Evolutionary conservation across 2,329 filamentous ascomycete genomes (phyloP).

Genomic region (Fusarium hostae): DNA sequence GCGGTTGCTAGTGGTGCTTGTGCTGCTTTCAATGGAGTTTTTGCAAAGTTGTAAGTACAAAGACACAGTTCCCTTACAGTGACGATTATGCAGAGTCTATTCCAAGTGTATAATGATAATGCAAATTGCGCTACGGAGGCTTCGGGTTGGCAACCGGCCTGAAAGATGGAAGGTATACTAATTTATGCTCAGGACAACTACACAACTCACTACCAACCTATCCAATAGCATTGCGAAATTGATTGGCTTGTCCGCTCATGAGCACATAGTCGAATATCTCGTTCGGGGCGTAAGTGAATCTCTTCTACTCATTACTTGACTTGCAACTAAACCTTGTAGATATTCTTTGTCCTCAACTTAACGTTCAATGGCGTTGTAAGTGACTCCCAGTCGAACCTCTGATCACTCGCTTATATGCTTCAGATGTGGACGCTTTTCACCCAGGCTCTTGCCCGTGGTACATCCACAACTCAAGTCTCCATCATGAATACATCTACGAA

Average conservation of each 20-base stretch:
- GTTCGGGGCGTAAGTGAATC: conserved; percentile 59
- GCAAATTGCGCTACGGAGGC: background rate
- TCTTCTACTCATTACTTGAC: background rate
- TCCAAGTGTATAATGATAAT: background rate
- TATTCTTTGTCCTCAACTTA: conserved; percentile 80
- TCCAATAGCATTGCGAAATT: conserved; percentile 57
- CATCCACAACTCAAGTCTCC: conserved; percentile 81
- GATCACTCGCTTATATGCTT: conserved; percentile 1
- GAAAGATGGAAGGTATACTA: background rate
- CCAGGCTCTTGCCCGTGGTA: conserved; percentile 76
- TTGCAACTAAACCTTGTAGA: conserved; percentile 53
- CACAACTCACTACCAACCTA: conserved; percentile 62
- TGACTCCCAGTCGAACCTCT: conserved; percentile 7
- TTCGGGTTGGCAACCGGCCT: too few species aligned
- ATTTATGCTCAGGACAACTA: conserved; percentile 60
- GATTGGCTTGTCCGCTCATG: conserved; percentile 56
- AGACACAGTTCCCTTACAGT: background rate
- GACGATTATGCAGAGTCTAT: background rate
- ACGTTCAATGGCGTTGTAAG: conserved; percentile 76
- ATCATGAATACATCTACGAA: conserved; percentile 87
- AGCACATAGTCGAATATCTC: conserved; percentile 58
- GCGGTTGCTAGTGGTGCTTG: conserved; percentile 80
- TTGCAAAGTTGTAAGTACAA: conserved; percentile 78
- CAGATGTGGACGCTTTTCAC: conserved; percentile 88
- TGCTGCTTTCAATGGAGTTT: conserved; percentile 83